Evolutionary conservation across 164 flowering plant genomes (phyloP).

Genomic region (Stephania japonica): DNA sequence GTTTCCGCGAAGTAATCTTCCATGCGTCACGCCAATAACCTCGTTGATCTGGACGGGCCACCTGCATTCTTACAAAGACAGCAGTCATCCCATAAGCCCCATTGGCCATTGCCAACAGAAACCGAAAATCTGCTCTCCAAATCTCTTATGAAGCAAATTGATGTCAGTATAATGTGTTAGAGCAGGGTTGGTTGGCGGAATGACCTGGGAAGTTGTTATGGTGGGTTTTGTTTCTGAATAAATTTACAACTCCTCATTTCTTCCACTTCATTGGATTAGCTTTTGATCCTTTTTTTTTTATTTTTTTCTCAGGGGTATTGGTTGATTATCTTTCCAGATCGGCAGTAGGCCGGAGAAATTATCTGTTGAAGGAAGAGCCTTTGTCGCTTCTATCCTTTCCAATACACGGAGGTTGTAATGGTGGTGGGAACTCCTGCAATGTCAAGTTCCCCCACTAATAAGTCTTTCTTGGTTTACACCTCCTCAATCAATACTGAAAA

Average conservation of each 20-base stretch:
- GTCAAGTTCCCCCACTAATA: conserved; percentile 24
- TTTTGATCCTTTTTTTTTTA: conserved; percentile 31
- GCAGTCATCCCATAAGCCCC: no score
- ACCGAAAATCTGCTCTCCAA: no score
- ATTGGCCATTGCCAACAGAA: no score
- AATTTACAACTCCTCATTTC: not conserved
- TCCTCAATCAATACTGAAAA: conserved; percentile 11
- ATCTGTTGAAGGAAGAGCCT: conserved; percentile 37
- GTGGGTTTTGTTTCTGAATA: not conserved
- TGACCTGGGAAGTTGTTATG: not conserved
- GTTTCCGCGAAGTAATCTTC: not conserved
- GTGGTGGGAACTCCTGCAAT: conserved; percentile 26
- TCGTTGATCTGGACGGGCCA: not conserved
- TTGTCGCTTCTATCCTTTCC: conserved; percentile 33
- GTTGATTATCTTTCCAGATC: conserved; percentile 54
- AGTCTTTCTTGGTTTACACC: conserved; percentile 19
- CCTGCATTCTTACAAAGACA: not conserved
- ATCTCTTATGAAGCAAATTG: no score
- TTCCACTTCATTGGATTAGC: conserved; percentile 18
- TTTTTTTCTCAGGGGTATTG: conserved; percentile 56
- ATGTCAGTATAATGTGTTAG: not conserved
- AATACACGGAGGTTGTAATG: conserved; percentile 21
- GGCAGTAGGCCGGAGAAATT: conserved; percentile 28
- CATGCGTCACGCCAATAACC: not conserved
- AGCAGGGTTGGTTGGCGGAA: not conserved